A percentile compares a stretch with the other conserved stretches of the same genome.
These are phyloP conservation scores for Thelonectria rubi DNA, from an alignment of 2,329 filamentous ascomycete genomes.

Conservation along the genomic window DNA sequence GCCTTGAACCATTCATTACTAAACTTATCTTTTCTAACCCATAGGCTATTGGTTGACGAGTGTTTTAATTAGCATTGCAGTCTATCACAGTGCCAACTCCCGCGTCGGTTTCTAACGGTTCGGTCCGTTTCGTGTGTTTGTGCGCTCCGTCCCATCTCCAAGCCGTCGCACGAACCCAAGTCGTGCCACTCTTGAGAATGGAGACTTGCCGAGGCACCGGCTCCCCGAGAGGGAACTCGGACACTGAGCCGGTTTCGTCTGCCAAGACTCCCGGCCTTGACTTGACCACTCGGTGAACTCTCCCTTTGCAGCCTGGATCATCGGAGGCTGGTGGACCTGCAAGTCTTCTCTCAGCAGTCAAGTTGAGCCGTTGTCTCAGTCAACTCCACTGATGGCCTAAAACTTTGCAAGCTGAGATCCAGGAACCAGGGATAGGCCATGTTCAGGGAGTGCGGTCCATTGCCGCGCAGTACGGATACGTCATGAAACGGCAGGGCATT, in stretches of 20 bases:
- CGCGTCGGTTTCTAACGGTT: conserved; percentile 26
- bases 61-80: too few species aligned
- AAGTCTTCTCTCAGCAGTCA: neutral
- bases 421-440: conserved; percentile 1
- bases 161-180: neutral
- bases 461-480: neutral
- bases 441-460: neutral
- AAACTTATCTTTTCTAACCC: too few species aligned
- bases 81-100: too few species aligned
- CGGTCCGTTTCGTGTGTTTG: conserved; percentile 24
- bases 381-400: conserved; percentile 4
- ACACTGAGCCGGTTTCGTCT: neutral
- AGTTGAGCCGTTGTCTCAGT: conserved; percentile 2
- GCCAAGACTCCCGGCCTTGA: neutral
- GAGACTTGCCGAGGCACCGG: conserved; percentile 2
- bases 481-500: conserved; percentile 3
- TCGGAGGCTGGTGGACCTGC: neutral
- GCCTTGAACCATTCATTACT: too few species aligned
- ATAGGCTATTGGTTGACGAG: too few species aligned
- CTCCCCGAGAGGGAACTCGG: neutral
- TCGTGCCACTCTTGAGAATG: neutral
- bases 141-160: neutral
- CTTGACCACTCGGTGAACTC: neutral
- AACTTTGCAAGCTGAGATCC: neutral
- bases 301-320: neutral